Evolutionary conservation across 305 asterid genomes (phyloP), one percentile per base, ranked within the genome.

Genomic region (Fraxinus sp.): DNA sequence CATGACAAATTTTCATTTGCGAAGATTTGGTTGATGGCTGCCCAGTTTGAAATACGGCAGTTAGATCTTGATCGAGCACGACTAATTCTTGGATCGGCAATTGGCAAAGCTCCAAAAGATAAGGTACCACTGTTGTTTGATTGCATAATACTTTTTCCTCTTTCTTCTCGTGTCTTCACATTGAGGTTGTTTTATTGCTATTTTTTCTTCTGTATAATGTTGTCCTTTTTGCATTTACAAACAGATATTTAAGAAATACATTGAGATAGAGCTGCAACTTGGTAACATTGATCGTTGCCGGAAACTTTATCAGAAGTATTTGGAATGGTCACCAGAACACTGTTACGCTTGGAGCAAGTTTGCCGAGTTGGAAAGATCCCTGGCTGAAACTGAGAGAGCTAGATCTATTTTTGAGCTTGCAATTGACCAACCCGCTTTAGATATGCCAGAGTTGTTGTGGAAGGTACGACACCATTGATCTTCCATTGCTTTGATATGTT

Each of bases 361-460:
- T 79, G 99, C 97, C 0, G 97, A 94, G 87, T 36, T 95, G 89
- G 99, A 95, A 87, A 90, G 90, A 84, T 91, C 94, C 30, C 88
- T 93, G 82, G 88, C 85, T 52, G 98, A 94, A 90, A 91, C 97
- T 3, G 98, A 93, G 80, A 84, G 98, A 68, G 95, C 96, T 35
- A 90, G 97, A 85, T 89, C 94, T 24, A 87, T 94, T 75, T 95
- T 92, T 89, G 95, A 93, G 92, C 94, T 95, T 52, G 98, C 99
- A 71, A 95, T 94, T 80, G 95, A 92, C 89, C 98, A 95, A 76
- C 97, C 97, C 86, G 93, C 97, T 4, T 84, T 95, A 57, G 97
- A 95, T 87, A 93, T 94, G 99, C 99, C 99, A 5, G 99, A 94
- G 89, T 79, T 94, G 33, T 80, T 94, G 80, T 95, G 99, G 98